Conservation (phyloP, 495 filamentous ascomycete genomes). For the Arthonia radiata region DNA sequence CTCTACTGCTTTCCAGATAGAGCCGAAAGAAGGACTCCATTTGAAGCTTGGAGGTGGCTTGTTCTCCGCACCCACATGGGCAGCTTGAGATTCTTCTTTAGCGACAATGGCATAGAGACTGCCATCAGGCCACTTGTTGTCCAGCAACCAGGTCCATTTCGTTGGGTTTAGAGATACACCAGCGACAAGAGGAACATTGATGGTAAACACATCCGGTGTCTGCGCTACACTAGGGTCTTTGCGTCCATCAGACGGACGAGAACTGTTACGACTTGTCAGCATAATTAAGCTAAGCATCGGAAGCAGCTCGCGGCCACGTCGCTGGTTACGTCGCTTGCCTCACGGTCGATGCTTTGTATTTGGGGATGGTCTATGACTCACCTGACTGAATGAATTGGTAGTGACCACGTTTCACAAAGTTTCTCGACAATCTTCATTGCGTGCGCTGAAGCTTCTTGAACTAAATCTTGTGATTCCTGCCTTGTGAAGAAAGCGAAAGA, state of each 20-base stretch:
- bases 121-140: slow-evolving; percentile 67
- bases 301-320: too few relatives aligned
- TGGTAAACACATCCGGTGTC: slow-evolving; percentile 41
- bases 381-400: too few relatives aligned
- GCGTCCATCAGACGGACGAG: too few relatives aligned
- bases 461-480: slow-evolving; percentile 54
- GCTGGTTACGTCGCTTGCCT: too few relatives aligned
- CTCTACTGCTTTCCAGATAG: background rate
- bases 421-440: slow-evolving; percentile 55
- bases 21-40: background rate
- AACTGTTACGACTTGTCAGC: too few relatives aligned
- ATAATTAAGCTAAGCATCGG: too few relatives aligned
- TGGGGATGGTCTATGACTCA: too few relatives aligned
- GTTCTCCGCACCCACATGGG: background rate
- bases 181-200: slow-evolving; percentile 66
- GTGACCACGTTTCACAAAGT: slow-evolving; percentile 52
- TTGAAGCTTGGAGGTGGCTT: background rate
- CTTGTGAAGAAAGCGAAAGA: slow-evolving; percentile 68
- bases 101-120: slow-evolving; percentile 55
- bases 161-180: slow-evolving; percentile 41
- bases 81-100: background rate
- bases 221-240: background rate
- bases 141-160: slow-evolving; percentile 57
- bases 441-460: slow-evolving; percentile 43
- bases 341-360: too few relatives aligned